phyloP scores from a whole-genome alignment of 495 filamentous ascomycete species.

The Penicillium mononematosum region DNA sequence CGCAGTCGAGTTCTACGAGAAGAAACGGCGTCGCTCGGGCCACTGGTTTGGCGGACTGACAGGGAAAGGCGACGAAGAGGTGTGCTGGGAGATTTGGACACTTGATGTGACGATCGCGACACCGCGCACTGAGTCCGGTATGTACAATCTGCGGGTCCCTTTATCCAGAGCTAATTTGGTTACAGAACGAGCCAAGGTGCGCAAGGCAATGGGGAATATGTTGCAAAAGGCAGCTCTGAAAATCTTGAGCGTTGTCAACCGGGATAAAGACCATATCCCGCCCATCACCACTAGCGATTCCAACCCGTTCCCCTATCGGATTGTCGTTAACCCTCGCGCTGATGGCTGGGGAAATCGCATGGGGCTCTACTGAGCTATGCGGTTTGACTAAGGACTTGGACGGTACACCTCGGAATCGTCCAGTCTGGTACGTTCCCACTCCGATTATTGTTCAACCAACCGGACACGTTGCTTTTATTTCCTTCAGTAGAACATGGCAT shows the following conservation, averaged over 20 bases:
- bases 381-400: background rate
- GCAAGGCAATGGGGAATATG: constrained; percentile 81
- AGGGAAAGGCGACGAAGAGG: constrained; percentile 78
- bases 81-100: constrained; percentile 96
- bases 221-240: constrained; percentile 84
- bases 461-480: background rate
- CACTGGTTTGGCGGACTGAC: constrained; percentile 62
- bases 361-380: constrained; percentile 62
- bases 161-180: constrained; percentile 5
- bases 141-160: constrained; percentile 8
- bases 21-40: constrained; percentile 70
- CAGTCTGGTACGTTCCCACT: background rate
- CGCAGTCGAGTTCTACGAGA: constrained; percentile 92
- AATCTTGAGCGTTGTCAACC: constrained; percentile 79
- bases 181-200: constrained; percentile 79
- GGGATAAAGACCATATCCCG: constrained; percentile 93
- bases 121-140: constrained; percentile 85
- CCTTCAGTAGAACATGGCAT: background rate
- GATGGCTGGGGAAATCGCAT: constrained; percentile 80
- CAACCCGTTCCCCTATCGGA: constrained; percentile 94
- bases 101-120: constrained; percentile 88
- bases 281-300: constrained; percentile 90
- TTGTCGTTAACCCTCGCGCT: constrained; percentile 75
- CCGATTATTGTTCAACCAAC: constrained; percentile 4
- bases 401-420: background rate